Evolutionary conservation across 1,284 basidiomycete genomes (phyloP).

Genomic region (Puccinia polysora): DNA sequence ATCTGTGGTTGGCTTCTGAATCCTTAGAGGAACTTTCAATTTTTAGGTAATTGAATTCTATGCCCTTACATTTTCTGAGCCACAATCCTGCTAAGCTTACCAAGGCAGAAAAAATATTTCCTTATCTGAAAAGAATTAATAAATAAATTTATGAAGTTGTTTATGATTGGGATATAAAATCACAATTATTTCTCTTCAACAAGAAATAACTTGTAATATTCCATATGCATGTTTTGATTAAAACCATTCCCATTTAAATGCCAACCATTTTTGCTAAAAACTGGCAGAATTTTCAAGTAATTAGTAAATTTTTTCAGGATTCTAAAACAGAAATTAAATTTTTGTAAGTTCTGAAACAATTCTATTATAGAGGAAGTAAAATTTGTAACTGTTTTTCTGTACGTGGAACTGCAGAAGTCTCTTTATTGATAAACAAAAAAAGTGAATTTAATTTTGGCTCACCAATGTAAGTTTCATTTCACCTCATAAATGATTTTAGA

Average conservation of each 20-base stretch:
- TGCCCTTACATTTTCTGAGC: constrained; percentile 59
- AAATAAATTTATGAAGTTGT: constrained; percentile 61
- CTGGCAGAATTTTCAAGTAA: constrained; percentile 51
- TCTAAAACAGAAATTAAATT: background rate
- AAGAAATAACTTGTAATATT: constrained; percentile 64
- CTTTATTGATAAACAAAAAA: too few species aligned
- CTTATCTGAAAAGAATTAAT: too few species aligned
- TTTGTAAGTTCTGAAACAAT: background rate
- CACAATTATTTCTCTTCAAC: constrained; percentile 65
- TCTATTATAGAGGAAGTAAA: too few species aligned
- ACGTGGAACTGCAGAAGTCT: too few species aligned
- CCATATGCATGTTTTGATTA: constrained; percentile 64
- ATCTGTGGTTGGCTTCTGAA: constrained; percentile 58
- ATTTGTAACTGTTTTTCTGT: too few species aligned
- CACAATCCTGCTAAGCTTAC: constrained; percentile 60
- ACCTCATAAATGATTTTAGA: too few species aligned
- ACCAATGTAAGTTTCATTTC: too few species aligned
- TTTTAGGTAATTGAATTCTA: constrained; percentile 60
- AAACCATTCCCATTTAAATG: too few species aligned
- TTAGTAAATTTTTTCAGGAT: background rate
- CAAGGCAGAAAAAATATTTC: constrained; percentile 59
- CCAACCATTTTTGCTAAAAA: constrained; percentile 65
- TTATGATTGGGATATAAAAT: constrained; percentile 63
- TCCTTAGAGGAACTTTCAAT: constrained; percentile 60
- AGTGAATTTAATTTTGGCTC: too few species aligned